Percentiles rank a stretch among this genome's conserved stretches.
Evolutionary conservation across 1,139 yeast species (phyloP).

Genomic region (Pneumocystis oryctolagi): DNA sequence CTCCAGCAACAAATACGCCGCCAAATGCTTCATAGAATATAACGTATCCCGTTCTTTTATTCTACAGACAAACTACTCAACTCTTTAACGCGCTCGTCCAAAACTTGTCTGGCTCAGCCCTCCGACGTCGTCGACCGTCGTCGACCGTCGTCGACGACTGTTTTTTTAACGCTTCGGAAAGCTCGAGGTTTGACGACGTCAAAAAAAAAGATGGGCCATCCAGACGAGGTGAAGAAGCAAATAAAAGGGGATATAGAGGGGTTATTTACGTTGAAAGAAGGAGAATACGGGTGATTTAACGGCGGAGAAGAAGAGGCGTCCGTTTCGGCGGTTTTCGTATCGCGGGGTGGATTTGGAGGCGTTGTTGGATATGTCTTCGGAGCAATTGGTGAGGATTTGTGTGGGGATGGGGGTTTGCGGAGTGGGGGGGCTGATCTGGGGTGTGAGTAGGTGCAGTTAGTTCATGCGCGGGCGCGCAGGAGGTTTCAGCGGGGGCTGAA

Average conservation of each 20-base stretch:
- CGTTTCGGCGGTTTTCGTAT: slow-evolving; percentile 95
- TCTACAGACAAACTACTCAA: no score
- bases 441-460: slow-evolving; percentile 41
- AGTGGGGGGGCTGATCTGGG: background rate
- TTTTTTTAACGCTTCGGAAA: no score
- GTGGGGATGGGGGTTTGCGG: background rate
- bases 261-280: background rate
- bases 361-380: slow-evolving; percentile 85
- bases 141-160: no score
- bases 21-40: slow-evolving; percentile 35
- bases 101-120: no score
- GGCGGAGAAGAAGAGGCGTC: slow-evolving; percentile 49
- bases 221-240: background rate
- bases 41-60: slow-evolving; percentile 3
- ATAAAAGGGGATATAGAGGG: slow-evolving; percentile 1
- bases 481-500: slow-evolving; percentile 97
- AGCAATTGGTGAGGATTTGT: slow-evolving; percentile 59
- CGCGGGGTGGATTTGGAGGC: slow-evolving; percentile 97
- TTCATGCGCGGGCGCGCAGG: slow-evolving; percentile 99
- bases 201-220: no score
- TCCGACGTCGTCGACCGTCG: no score
- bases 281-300: slow-evolving; percentile 11
- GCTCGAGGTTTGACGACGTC: no score
- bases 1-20: slow-evolving; percentile 35
- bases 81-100: no score